A percentile compares a stretch with the other conserved stretches of the same genome.
Conservation (phyloP, 768 basidiomycete species). For the Auricularia sp. region DNA sequence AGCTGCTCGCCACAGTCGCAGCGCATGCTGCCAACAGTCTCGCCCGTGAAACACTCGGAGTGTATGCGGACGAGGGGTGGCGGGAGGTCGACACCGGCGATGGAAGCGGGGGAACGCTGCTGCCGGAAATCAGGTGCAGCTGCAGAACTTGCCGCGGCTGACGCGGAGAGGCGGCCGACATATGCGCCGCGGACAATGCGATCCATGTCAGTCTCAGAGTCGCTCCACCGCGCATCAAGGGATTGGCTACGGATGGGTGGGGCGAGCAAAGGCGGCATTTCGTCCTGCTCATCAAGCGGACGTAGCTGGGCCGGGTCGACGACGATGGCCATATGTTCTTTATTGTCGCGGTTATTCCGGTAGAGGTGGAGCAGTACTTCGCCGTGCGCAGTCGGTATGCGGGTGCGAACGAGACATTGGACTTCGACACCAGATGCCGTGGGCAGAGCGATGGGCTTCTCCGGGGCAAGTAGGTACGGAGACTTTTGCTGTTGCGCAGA, state of each 20-base stretch:
- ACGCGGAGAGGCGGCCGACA: slow-evolving; percentile 65
- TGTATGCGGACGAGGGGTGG: slow-evolving; percentile 88
- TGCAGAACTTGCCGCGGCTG: slow-evolving; percentile 28
- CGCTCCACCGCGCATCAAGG: slow-evolving; percentile 76
- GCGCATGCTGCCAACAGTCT: slow-evolving; percentile 95
- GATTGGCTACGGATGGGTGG: slow-evolving; percentile 66
- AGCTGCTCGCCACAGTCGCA: slow-evolving; percentile 99
- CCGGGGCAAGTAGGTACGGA: slow-evolving; percentile 2
- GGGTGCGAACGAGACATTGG: slow-evolving; percentile 92
- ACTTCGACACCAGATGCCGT: slow-evolving; percentile 41
- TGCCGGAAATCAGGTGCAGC: slow-evolving; percentile 11
- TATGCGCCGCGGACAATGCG: slow-evolving; percentile 91
- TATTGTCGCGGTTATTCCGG: slow-evolving; percentile 82
- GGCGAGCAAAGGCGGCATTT: slow-evolving; percentile 14
- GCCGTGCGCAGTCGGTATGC: slow-evolving; percentile 93
- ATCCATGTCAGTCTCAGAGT: slow-evolving; percentile 85
- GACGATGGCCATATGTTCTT: slow-evolving; percentile 94
- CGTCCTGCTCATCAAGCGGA: slow-evolving; percentile 4
- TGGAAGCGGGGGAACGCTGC: not conserved
- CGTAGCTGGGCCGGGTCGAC: slow-evolving; percentile 79
- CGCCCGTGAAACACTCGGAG: slow-evolving; percentile 97
- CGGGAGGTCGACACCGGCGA: slow-evolving; percentile 26
- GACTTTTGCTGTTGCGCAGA: not conserved
- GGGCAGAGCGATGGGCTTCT: slow-evolving; percentile 1
- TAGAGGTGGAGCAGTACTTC: slow-evolving; percentile 89